Evolutionary conservation across 1,284 basidiomycete genomes (phyloP).

Genomic region (Golubevia sp.): DNA sequence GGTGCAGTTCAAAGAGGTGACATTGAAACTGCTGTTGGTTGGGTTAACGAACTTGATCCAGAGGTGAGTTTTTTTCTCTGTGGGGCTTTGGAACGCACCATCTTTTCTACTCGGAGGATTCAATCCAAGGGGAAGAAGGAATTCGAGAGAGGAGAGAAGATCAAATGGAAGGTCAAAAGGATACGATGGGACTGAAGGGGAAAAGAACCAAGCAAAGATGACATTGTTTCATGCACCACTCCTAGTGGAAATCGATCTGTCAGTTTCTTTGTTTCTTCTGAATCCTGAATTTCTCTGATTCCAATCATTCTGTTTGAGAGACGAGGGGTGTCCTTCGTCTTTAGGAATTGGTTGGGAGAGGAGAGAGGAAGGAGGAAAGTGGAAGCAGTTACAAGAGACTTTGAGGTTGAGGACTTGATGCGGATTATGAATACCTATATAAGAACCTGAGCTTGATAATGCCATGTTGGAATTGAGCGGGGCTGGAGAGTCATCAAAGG

Average conservation of each 20-base stretch:
- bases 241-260: slow-evolving; percentile 30
- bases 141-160: background rate
- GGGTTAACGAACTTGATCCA: slow-evolving; percentile 53
- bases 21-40: slow-evolving; percentile 45
- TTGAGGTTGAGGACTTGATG: too few species aligned
- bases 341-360: too few species aligned
- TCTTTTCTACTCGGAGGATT: background rate
- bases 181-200: slow-evolving; percentile 9
- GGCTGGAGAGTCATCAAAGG: too few species aligned
- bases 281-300: too few species aligned
- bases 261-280: too few species aligned
- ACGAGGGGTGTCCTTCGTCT: too few species aligned
- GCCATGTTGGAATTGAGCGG: too few species aligned
- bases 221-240: slow-evolving; percentile 60
- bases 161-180: background rate
- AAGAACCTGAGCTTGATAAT: too few species aligned
- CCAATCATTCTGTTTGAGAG: too few species aligned
- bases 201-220: slow-evolving; percentile 22
- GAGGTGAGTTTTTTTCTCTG: slow-evolving; percentile 38
- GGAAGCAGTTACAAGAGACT: too few species aligned
- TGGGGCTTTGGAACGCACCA: background rate
- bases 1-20: slow-evolving; percentile 50
- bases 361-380: too few species aligned
- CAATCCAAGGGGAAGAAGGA: background rate
- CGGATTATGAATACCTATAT: too few species aligned